Base-by-base conservation (phyloP, 768 basidiomycete species). In the Russula compacta region DNA sequence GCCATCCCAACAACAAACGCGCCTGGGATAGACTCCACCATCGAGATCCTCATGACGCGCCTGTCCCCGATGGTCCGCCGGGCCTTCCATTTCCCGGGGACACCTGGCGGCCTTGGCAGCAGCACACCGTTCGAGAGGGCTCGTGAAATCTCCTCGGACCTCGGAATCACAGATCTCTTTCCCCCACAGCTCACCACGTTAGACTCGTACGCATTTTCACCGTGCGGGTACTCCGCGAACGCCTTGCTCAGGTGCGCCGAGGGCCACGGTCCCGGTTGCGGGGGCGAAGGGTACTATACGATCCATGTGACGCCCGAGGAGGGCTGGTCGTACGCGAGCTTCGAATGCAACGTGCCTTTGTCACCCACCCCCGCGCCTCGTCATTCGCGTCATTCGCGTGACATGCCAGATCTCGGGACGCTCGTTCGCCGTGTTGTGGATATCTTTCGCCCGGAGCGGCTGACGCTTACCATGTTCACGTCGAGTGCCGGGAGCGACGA, bases 261-360 rank as follows among this genome's bases (percentile, higher is more conserved):
- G 50, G 69, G 66, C 50, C 53, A 42, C 14, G 64, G 59, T 33
- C 58, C 71, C 58, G 68, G 73, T 39, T 53, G 57, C 4, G 69
- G 68, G 17, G 83, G 84, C 15, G 97, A 98, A 73, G 92, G 95
- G 42, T 99, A 99, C 74, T 98, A 92, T 72, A 98, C 93, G 7
- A 95, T 99, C 58, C 97, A 99, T 71, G 95, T 98, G 61, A 99
- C 97, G 0, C 97, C 97, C 32, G 97, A 98, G 73, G 86, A 90
- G 68, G 95, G 91, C 58, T 98, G 93, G 89, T 97, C 94, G 49
- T 99, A 97, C 73, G 97, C 97, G 65, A 92, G 89, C 69, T 98
- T 99, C 77, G 97, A 99, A 75, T 95, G 92, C 77, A 99, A 99
- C 73, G 84, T 97, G n/a, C 92, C 92, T 4, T 76, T 87, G 47